Conservation (phyloP, 2,329 filamentous ascomycete species). For the Aspergillus chevalieri region DNA sequence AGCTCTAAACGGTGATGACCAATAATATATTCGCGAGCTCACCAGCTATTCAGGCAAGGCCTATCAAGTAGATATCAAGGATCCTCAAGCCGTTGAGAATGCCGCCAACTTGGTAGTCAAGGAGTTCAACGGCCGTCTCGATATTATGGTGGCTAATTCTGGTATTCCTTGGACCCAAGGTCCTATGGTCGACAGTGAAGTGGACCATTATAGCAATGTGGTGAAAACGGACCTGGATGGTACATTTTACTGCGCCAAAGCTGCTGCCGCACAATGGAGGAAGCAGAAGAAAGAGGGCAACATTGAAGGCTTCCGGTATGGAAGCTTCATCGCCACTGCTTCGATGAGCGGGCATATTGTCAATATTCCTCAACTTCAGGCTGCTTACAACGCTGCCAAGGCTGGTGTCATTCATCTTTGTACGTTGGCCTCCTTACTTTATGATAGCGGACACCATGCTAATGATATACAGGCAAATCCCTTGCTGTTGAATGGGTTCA, state of each 20-base stretch:
- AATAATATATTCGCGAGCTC: background rate
- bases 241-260: constrained; percentile 69
- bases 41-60: constrained; percentile 36
- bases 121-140: constrained; percentile 69
- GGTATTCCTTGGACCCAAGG: constrained; percentile 56
- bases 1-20: background rate
- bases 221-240: constrained; percentile 68
- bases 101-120: constrained; percentile 39
- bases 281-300: constrained; percentile 64
- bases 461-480: constrained; percentile 50
- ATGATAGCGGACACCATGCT: constrained; percentile 23
- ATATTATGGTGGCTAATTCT: constrained; percentile 69
- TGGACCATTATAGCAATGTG: constrained; percentile 61
- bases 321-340: constrained; percentile 71
- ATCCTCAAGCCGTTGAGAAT: constrained; percentile 36
- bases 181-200: constrained; percentile 58
- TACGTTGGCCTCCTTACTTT: constrained; percentile 37
- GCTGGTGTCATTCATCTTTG: constrained; percentile 51
- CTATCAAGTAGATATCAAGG: constrained; percentile 45
- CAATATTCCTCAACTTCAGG: constrained; percentile 69
- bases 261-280: constrained; percentile 63
- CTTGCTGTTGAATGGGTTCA: constrained; percentile 71
- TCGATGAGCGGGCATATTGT: constrained; percentile 73
- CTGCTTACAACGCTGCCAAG: constrained; percentile 68
- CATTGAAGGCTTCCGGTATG: constrained; percentile 55